A percentile compares a stretch with the other conserved stretches of the same genome.
Evolutionary conservation across 75 land plant genomes (phyloP).

Genomic region (Larix kaempferi): DNA sequence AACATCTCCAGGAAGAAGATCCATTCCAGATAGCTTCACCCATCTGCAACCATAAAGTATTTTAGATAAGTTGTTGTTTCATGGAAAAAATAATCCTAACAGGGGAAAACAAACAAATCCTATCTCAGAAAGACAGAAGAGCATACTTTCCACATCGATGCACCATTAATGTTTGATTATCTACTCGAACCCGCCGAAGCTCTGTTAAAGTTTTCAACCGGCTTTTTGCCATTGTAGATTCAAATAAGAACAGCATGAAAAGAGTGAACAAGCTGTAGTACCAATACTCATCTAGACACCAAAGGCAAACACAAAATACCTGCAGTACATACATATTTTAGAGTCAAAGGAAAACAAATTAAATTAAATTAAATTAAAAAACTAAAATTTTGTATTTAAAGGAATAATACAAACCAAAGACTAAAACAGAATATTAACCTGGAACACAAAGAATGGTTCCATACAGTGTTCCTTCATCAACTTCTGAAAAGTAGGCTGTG

Average conservation of each 20-base stretch:
- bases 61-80: background rate
- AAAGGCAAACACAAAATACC: conserved; percentile 99
- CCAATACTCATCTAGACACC: conserved; percentile 99
- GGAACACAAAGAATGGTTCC: conserved; percentile 99
- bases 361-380: background rate
- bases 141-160: conserved; percentile 97
- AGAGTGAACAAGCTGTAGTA: conserved; percentile 97
- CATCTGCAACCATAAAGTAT: conserved; percentile 47
- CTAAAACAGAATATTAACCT: conserved; percentile 43
- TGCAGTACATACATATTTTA: conserved; percentile 13
- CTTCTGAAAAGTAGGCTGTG: conserved; percentile 92
- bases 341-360: background rate
- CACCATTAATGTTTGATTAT: conserved; percentile 84
- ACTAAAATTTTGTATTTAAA: background rate
- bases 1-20: conserved; percentile 96
- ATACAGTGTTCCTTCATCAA: conserved; percentile 96
- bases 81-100: background rate
- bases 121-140: conserved; percentile 7
- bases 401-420: background rate
- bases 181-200: conserved; percentile 91
- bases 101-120: conserved; percentile 1
- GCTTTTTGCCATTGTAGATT: conserved; percentile 99
- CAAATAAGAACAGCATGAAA: conserved; percentile 95
- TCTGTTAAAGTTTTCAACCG: conserved; percentile 85
- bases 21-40: conserved; percentile 87